phyloP scores from a whole-genome alignment of 2,329 filamentous ascomycete species.

The Emergomyces orientalis region DNA sequence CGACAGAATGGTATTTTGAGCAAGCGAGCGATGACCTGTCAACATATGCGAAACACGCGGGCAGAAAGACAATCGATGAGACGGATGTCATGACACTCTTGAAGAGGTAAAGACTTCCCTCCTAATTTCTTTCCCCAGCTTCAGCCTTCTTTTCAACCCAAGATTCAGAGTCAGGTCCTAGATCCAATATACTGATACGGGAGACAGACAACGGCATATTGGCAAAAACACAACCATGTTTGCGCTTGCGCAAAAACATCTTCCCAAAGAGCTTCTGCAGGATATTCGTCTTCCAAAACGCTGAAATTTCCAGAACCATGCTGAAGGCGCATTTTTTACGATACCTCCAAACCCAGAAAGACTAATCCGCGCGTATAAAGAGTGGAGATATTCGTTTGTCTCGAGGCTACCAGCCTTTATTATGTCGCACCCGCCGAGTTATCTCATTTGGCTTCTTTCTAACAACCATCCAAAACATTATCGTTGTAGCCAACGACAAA shows the following conservation, averaged over 20 bases:
- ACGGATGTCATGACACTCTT: slow-evolving; percentile 73
- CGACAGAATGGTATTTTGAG: slow-evolving; percentile 87
- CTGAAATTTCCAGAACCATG: slow-evolving; percentile 1
- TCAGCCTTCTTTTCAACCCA: background rate
- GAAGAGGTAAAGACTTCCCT: slow-evolving; percentile 55
- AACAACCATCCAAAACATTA: slow-evolving; percentile 95
- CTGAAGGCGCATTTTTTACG: background rate
- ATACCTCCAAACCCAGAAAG: slow-evolving; percentile 32
- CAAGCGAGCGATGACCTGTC: slow-evolving; percentile 71
- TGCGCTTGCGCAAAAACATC: slow-evolving; percentile 70
- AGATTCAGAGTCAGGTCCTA: background rate
- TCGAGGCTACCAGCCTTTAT: slow-evolving; percentile 57
- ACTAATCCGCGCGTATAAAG: background rate
- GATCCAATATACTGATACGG: slow-evolving; percentile 26
- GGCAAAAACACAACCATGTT: slow-evolving; percentile 65
- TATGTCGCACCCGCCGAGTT: slow-evolving; percentile 64
- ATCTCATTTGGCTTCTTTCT: slow-evolving; percentile 73
- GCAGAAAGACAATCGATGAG: slow-evolving; percentile 76
- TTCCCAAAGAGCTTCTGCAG: slow-evolving; percentile 74
- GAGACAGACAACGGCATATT: slow-evolving; percentile 64
- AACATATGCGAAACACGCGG: slow-evolving; percentile 71
- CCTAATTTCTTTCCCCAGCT: background rate
- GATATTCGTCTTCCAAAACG: slow-evolving; percentile 47
- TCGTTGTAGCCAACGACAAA: slow-evolving; percentile 68
- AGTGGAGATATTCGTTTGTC: slow-evolving; percentile 10